Percentiles rank a stretch among this genome's conserved stretches.
These are phyloP conservation scores for Nemophila menziesii DNA, from an alignment of 257 asterid species.

Conservation along the genomic window DNA sequence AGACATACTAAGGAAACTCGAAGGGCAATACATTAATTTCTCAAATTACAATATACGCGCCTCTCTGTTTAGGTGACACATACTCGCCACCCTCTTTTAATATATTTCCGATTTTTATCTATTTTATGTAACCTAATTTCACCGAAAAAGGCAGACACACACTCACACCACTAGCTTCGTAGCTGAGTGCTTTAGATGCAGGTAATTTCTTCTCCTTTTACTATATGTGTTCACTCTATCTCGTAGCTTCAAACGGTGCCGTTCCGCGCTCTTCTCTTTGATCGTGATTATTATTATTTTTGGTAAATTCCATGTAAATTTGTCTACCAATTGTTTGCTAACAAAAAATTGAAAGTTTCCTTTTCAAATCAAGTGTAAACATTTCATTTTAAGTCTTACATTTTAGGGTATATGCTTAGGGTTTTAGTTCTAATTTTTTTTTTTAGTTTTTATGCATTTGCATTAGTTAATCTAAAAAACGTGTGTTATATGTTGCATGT, in stretches of 20 bases:
- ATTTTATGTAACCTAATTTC: background rate
- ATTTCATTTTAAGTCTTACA: too few species aligned
- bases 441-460: too few species aligned
- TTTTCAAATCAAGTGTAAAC: too few species aligned
- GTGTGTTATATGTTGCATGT: slow-evolving; percentile 2
- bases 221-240: background rate
- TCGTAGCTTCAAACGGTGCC: background rate
- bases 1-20: too few species aligned
- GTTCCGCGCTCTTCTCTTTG: background rate
- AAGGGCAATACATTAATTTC: too few species aligned
- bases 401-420: too few species aligned
- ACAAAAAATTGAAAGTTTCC: too few species aligned
- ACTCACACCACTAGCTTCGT: background rate
- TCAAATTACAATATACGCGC: too few species aligned
- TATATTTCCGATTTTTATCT: background rate
- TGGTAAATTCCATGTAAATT: too few species aligned
- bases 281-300: background rate
- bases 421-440: too few species aligned
- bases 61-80: too few species aligned
- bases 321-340: background rate
- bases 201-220: background rate
- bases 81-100: background rate
- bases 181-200: background rate
- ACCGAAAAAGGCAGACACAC: background rate
- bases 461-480: background rate